Evolutionary conservation across 2,329 filamentous ascomycete species (phyloP).

Genomic region (Pseudopithomyces chartarum): DNA sequence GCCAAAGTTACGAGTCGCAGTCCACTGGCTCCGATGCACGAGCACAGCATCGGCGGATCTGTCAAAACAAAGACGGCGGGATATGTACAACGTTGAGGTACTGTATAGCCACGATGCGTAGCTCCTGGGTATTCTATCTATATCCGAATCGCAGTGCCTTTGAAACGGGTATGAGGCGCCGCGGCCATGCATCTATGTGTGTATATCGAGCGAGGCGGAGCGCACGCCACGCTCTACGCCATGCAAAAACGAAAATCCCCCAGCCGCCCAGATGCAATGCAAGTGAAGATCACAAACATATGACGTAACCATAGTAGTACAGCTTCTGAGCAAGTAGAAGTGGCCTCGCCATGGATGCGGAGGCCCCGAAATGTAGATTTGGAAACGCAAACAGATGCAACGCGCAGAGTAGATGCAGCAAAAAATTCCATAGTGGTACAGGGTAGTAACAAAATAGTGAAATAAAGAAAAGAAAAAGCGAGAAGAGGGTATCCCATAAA

Average conservation of each 20-base stretch:
- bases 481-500: constrained; percentile 16
- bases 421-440: constrained; percentile 5
- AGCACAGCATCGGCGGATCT: neutral
- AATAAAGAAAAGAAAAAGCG: neutral
- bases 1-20: neutral
- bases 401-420: neutral
- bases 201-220: neutral
- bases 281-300: neutral
- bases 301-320: neutral
- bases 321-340: neutral
- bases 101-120: neutral
- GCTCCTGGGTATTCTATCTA: neutral
- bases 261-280: neutral
- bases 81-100: neutral
- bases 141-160: neutral
- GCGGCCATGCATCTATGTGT: neutral
- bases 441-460: neutral
- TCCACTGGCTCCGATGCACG: neutral
- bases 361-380: neutral
- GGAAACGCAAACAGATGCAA: neutral
- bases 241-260: neutral
- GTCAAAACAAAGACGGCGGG: neutral
- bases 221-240: neutral
- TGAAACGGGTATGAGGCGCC: neutral
- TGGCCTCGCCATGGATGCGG: constrained; percentile 1